Evolutionary conservation across 768 basidiomycete species (phyloP), one percentile per base, ranked within the genome.

Genomic region (Amanita exitialis): DNA sequence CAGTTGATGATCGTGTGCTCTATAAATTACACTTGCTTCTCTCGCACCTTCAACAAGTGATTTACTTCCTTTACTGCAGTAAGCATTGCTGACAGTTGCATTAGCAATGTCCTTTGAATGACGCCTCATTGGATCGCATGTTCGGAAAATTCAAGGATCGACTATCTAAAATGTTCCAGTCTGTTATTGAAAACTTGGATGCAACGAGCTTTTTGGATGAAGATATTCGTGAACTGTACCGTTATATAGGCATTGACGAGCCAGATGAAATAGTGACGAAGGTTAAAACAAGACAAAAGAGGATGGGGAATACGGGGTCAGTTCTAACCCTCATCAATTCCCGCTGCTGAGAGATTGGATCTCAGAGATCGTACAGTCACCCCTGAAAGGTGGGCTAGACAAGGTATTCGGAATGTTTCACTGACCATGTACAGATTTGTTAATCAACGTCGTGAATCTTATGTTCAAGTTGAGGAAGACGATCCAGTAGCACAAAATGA

Each of bases 41-140:
- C 16, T 53, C 52, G 28, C 5, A 53, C 30, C 52, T 46, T 42
- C 43, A 53, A 28, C 44, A 53, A 36, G 52, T 53, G 23, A 39
- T 2, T n/a, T 32, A 8, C 21, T 4, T 43, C 18, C 15, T 25
- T 36, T 13, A 35, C 30, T 44, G 32, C 18, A 15, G 4, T 2
- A 23, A 12, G 34, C 20, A 3, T 37, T 30, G 16, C 44, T 47
- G 16, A 53, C 23, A 20, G 10, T n/a, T 28, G n/a, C 16, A 37
- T 8, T 20, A 53, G 52, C 52, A 53, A 53, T 47, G 35, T 36
- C 52, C 52, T 32, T 20, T 53, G 9, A 25, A 47, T 15, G 46
- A 53, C 39, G 20, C 39, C 8, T 32, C 52, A 34, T 41, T 47
- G 25, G 45, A 41, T 44, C 35, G 39, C 15, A 37, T 39, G 16